phyloP scores from a whole-genome alignment of 108 stramenopile species.

The Skeletonema marinoi region DNA sequence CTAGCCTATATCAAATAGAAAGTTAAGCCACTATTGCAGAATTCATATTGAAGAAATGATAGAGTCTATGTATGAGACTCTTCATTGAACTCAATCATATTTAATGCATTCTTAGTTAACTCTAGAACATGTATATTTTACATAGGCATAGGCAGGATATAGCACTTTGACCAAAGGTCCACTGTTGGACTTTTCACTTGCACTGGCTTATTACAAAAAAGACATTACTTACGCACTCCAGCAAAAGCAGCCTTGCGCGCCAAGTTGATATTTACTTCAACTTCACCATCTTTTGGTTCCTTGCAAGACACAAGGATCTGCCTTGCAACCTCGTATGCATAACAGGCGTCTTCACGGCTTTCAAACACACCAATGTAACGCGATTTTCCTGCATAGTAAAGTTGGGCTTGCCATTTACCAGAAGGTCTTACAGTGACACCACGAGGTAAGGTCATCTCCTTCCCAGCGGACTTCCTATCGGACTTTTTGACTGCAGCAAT shows the following conservation, averaged over 20 bases:
- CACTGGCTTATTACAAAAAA: not conserved
- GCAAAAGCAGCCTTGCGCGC: slow-evolving; percentile 88
- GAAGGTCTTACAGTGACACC: slow-evolving; percentile 83
- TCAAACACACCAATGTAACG: slow-evolving; percentile 84
- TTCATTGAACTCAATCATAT: not conserved
- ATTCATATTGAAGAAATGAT: no score
- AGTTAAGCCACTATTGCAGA: no score
- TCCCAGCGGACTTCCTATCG: slow-evolving; percentile 54
- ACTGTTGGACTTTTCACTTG: not conserved
- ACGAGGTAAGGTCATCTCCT: slow-evolving; percentile 61
- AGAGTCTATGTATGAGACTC: no score
- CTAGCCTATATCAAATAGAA: no score
- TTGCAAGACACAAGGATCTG: slow-evolving; percentile 15
- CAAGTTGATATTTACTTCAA: slow-evolving; percentile 69
- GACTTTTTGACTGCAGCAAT: not conserved
- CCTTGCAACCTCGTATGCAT: slow-evolving; percentile 81
- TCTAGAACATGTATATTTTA: not conserved
- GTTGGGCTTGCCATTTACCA: slow-evolving; percentile 84
- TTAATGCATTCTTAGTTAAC: not conserved
- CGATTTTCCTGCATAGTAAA: slow-evolving; percentile 81
- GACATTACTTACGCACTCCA: slow-evolving; percentile 46
- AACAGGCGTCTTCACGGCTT: slow-evolving; percentile 71
- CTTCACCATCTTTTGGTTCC: slow-evolving; percentile 51
- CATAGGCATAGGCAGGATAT: not conserved
- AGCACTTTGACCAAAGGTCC: not conserved